Conservation (phyloP, 352 stramenopile genomes). For the Phytophthora palmivora region DNA sequence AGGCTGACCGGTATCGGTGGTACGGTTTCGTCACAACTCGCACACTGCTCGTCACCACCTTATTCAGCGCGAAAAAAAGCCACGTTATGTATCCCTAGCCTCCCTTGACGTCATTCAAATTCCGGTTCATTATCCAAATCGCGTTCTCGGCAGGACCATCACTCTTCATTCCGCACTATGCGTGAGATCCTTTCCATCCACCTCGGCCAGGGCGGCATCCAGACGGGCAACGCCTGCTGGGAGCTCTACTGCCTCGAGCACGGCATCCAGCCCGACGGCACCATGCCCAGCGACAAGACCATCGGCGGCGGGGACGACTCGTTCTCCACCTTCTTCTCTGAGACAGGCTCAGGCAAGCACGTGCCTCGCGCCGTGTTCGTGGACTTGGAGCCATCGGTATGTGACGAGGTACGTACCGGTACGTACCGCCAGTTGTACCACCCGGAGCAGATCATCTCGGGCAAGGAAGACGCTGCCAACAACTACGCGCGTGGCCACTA, state of each 20-base stretch:
- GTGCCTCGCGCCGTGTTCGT: slow-evolving; percentile 90
- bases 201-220: slow-evolving; percentile 93
- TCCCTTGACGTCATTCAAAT: not conserved
- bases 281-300: slow-evolving; percentile 67
- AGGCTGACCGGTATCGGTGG: not conserved
- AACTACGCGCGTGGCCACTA: slow-evolving; percentile 94
- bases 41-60: not conserved
- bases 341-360: slow-evolving; percentile 83
- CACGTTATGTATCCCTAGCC: slow-evolving; percentile 2
- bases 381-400: slow-evolving; percentile 97
- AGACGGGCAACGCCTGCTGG: slow-evolving; percentile 92
- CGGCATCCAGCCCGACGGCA: slow-evolving; percentile 93
- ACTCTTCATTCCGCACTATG: slow-evolving; percentile 50
- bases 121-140: slow-evolving; percentile 11
- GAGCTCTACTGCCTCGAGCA: slow-evolving; percentile 94
- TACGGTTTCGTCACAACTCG: not conserved
- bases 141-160: slow-evolving; percentile 12
- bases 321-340: slow-evolving; percentile 89
- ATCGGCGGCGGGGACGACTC: slow-evolving; percentile 59
- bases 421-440: slow-evolving; percentile 98
- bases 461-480: slow-evolving; percentile 96
- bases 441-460: slow-evolving; percentile 98
- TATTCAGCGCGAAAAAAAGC: slow-evolving; percentile 65
- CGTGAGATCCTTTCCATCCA: slow-evolving; percentile 97
- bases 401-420: slow-evolving; percentile 96